phyloP scores from a whole-genome alignment of 768 basidiomycete genomes.

The Phylloporus rhodoxanthus region DNA sequence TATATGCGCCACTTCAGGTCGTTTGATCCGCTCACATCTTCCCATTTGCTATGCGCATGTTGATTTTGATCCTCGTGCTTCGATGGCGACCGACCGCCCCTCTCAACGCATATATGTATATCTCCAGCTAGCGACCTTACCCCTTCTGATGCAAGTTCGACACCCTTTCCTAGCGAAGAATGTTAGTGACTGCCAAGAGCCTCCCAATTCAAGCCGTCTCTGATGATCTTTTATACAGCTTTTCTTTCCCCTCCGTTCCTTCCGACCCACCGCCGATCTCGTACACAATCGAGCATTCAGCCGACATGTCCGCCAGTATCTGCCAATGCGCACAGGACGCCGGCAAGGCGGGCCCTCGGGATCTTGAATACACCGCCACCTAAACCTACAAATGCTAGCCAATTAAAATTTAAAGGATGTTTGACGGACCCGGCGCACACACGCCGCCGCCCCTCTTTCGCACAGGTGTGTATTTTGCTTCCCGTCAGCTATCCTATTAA shows the following conservation, averaged over 20 bases:
- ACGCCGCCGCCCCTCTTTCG: conserved; percentile 36
- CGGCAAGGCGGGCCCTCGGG: conserved; percentile 33
- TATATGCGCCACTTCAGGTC: conserved; percentile 18
- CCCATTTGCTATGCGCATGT: conserved; percentile 1
- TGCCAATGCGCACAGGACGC: conserved; percentile 25
- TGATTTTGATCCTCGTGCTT: conserved; percentile 6
- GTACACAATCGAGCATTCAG: conserved; percentile 52
- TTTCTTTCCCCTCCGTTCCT: conserved; percentile 57
- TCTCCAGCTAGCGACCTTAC: conserved; percentile 50
- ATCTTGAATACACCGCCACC: conserved; percentile 58
- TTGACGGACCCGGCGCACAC: conserved; percentile 64
- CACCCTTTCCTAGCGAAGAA: conserved; percentile 45
- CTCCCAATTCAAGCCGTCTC: conserved; percentile 15
- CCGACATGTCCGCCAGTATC: conserved; percentile 28
- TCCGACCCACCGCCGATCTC: conserved; percentile 48
- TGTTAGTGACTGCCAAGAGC: conserved; percentile 31
- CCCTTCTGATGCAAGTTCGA: conserved; percentile 45
- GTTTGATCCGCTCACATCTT: conserved; percentile 15
- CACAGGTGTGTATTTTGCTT: conserved; percentile 33
- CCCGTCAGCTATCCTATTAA: conserved; percentile 8
- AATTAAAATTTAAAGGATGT: conserved; percentile 63
- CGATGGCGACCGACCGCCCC: conserved; percentile 1
- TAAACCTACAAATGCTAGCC: conserved; percentile 47
- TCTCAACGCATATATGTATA: conserved; percentile 31
- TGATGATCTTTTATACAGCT: conserved; percentile 32